Evolutionary conservation across 805 yeast genomes (phyloP), one percentile per base, ranked within the genome.

Genomic region (Candida saitoana): DNA sequence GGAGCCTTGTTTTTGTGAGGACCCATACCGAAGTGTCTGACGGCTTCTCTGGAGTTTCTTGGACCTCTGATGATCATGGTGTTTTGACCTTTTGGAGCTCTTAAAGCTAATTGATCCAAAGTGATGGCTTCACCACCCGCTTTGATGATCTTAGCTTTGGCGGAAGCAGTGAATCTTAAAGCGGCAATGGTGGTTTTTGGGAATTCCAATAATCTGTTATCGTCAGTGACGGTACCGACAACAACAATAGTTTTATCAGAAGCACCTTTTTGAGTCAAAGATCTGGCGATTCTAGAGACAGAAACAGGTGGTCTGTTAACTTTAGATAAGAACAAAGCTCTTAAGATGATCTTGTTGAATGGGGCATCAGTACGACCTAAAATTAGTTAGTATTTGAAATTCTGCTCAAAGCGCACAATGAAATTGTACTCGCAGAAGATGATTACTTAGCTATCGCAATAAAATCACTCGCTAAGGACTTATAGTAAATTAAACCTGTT

Each of bases 1-100:
- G 99, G 99, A 68, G 98, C 98, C 88, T 93, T 93, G 79, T 81
- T 77, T 84, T 88, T 88, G 95, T 93, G 99, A 69, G 99, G 99
- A 80, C 99, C 99, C 75, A 91, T 71, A 75, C 99, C 99, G 72
- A 93, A 93, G 86, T 93, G 98, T 82, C 97, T 88, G 66, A 88
- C 98, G 66, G 98, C 97, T 81, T 93, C 97, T 82, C 99, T 88
- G 75, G 96, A 69, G 78, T 79, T 82, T 87, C 97, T 89, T 78
- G 98, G 95, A 74, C 99, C 99, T 82, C 98, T 88, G 72, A 93
- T 79, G 67, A 91, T 77, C 73, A 93, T 77, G 60, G 99, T 93
- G 96, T 93, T 93, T 76, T 87, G 84, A 77, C 99, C 99, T 75
- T 90, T 89, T 76, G 99, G 99, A 73, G 98, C 91, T 77, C 96